Base-by-base conservation (phyloP, 2,329 filamentous ascomycete genomes). In the Monosporascus sp. region DNA sequence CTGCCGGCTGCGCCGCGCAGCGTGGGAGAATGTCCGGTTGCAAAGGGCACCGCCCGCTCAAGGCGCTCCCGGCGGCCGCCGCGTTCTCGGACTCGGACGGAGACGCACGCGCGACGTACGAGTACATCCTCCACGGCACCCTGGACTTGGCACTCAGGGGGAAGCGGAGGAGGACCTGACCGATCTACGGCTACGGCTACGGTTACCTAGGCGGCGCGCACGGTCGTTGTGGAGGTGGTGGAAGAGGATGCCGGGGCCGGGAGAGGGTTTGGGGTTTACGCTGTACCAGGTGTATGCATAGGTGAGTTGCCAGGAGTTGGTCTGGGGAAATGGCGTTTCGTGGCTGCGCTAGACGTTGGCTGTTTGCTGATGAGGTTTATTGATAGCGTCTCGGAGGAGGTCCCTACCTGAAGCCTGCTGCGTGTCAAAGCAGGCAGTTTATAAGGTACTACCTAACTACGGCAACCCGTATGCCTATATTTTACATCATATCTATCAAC, bases 1-100 rank as follows among this genome's bases (percentile, higher is more conserved):
- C 48, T 67, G 68, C 4, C 61, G 62, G 41, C 57, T 78, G 27
- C 70, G 77, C 37, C 56, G 58, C 19, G 63, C 67, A 24, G 79
- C 78, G 76, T 77, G 76, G 75, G 66, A 72, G 14, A 58, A 61
- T 20, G 70, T 77, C 20, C 59, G 63, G 52, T 64, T 67, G 38
- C 67, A 76, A 40, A 72, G 63, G 63, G 54, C 76, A 79, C 62
- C 69, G 60, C 2, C 67, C 76, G 26, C 59, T 59, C 31, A 74
- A 74, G 59, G 71, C 76, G 7, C 78, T 77, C 52, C 72, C 73
- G 19, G 74, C 65, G 34, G 43, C 22, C 19, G 22, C 50, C 20
- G 41, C 37, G 37, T 40, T 41, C 20, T 4, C 36, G 48, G 36
- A 24, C 43, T 24, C n/a, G 43, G 22, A 17, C 34, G 22, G 22